Evolutionary conservation across 73 alveolate species (phyloP).

Genomic region (Tetrahymena malaccensis): DNA sequence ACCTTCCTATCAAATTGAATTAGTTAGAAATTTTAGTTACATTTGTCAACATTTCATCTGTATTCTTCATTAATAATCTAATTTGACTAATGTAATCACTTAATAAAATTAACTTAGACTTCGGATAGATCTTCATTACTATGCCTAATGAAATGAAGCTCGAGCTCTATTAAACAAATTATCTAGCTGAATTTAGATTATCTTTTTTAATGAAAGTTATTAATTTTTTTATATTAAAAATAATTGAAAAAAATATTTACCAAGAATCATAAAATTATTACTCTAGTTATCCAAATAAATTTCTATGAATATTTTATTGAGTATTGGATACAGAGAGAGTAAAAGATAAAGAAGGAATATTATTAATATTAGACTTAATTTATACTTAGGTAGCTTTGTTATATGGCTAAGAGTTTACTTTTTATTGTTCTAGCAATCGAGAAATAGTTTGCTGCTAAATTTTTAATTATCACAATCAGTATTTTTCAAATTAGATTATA

Average conservation of each 20-base stretch:
- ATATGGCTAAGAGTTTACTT: neutral
- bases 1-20: neutral
- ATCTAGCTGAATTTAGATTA: neutral
- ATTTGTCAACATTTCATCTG: neutral
- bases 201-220: neutral
- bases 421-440: neutral
- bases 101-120: neutral
- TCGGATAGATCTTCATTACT: neutral
- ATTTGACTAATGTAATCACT: neutral
- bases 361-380: neutral
- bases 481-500: neutral
- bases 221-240: too few species aligned
- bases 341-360: neutral
- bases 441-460: neutral
- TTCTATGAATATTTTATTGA: neutral
- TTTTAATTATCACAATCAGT: neutral
- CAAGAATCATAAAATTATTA: neutral
- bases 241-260: neutral
- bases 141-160: neutral
- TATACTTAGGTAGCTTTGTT: neutral
- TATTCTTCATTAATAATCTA: neutral
- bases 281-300: neutral
- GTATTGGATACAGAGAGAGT: neutral
- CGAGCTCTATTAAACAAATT: neutral
- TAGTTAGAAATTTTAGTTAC: neutral